Base-by-base conservation (phyloP, 441 rosid genomes). In the Populus tomentosa region DNA sequence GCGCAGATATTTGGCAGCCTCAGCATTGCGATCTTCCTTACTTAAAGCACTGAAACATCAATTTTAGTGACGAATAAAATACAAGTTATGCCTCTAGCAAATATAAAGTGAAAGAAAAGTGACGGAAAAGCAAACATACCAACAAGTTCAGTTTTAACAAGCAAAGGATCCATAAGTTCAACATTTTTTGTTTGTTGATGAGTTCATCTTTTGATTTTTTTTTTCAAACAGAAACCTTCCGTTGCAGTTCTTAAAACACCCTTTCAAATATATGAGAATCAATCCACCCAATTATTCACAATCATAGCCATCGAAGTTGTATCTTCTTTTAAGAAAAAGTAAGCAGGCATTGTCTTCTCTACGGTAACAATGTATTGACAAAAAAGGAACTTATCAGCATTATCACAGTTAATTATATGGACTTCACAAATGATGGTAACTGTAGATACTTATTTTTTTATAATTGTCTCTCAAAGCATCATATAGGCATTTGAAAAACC, bases 1-100 rank as follows among this genome's bases (percentile, higher is more conserved):
- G 42, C 90, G 87, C 76, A 91, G 80, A 79, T 86, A 83, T 77
- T 88, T 85, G n/a, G 79, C 86, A 14, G 97, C 98, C 82, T 95
- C 98, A 9, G 83, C 92, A 83, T 86, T 91, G 56, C 92, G 90
- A 72, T 91, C 94, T 71, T 81, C 83, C 7, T 86, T 87, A 46
- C 65, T 76, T 70, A 95, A 80, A 50, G 88, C 94, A 81, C 99
- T 93, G 89, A 33, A 78, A 69, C 56, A 46, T 46, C 16, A 46
- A 26, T 20, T 46, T 46, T 14, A 13, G 56, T 11, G 50, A 42
- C 4, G 50, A 42, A 42, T 2, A 42, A 42, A 42, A 11, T 42
- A 42, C 50, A 11, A 42, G 50, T 11, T 11, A 42, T 42, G 20
- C 16, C 56, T 46, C 56, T 46, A 4, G 20, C 56, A 46, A 46